Percentiles rank a stretch among this genome's conserved stretches.
Conservation (phyloP, 352 stramenopile genomes). For the Globisporangium heterothallicum region DNA sequence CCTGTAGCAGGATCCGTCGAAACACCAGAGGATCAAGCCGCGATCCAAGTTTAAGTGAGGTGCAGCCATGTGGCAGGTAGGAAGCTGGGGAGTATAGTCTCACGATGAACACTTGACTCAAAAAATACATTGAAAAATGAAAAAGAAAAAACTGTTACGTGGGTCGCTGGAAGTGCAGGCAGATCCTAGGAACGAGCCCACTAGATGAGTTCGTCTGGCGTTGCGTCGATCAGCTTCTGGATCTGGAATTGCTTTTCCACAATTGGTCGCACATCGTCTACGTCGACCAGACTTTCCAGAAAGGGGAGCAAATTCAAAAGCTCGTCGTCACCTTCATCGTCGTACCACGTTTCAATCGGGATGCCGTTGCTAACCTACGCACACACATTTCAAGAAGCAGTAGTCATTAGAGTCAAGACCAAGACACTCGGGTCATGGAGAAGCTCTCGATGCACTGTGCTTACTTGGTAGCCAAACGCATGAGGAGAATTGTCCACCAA, state of each 20-base stretch:
- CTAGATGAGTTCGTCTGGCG: slow-evolving; percentile 48
- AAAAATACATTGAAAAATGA: background rate
- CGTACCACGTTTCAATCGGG: slow-evolving; percentile 98
- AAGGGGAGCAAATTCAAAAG: slow-evolving; percentile 96
- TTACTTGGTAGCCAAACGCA: slow-evolving; percentile 97
- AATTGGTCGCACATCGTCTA: slow-evolving; percentile 86
- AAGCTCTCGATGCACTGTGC: no score
- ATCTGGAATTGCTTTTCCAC: slow-evolving; percentile 90
- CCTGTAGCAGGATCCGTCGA: no score
- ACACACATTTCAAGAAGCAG: background rate
- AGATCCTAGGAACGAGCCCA: background rate
- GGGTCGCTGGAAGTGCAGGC: no score
- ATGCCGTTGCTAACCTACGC: slow-evolving; percentile 94
- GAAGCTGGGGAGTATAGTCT: no score
- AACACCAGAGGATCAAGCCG: no score
- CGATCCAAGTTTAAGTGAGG: background rate
- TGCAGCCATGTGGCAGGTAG: no score
- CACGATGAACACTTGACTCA: no score
- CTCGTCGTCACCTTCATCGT: slow-evolving; percentile 94
- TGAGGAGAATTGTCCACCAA: slow-evolving; percentile 99
- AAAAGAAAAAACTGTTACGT: background rate
- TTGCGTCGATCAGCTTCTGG: slow-evolving; percentile 84
- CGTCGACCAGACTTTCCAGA: slow-evolving; percentile 85
- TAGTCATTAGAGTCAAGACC: background rate
- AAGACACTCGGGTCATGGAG: no score